These are phyloP conservation scores for Discostella stelligeroides DNA, from an alignment of 108 stramenopile species.

Conservation along the genomic window DNA sequence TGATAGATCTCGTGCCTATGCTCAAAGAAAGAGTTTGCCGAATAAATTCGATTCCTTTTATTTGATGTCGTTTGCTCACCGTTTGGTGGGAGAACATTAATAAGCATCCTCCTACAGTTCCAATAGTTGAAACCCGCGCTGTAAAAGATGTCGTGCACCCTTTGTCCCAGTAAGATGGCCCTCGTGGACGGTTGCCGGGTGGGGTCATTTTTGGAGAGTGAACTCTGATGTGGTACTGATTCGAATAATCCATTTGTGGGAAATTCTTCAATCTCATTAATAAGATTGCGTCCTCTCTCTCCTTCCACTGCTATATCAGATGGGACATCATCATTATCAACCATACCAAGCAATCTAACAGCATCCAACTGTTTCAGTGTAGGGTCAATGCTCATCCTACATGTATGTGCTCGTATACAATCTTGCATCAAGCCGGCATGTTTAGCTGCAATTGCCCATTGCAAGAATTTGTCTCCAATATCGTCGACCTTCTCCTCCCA, in stretches of 20 bases:
- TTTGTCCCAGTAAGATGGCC: slow-evolving; percentile 15
- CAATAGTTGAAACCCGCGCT: slow-evolving; percentile 5
- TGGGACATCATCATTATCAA: background rate
- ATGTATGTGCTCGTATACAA: slow-evolving; percentile 21
- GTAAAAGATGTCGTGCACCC: slow-evolving; percentile 8
- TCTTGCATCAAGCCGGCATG: slow-evolving; percentile 5
- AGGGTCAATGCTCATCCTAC: slow-evolving; percentile 19
- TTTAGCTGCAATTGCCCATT: slow-evolving; percentile 37
- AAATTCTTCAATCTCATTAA: slow-evolving; percentile 24
- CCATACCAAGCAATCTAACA: slow-evolving; percentile 30
- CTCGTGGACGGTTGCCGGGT: no score
- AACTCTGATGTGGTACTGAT: background rate
- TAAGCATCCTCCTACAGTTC: slow-evolving; percentile 13
- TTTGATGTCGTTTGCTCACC: background rate
- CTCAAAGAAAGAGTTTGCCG: slow-evolving; percentile 32
- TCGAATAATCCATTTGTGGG: slow-evolving; percentile 28
- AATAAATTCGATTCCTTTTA: slow-evolving; percentile 18
- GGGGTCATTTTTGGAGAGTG: background rate
- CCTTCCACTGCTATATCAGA: no score
- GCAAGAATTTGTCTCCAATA: no score
- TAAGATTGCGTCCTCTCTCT: background rate
- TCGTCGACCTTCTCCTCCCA: no score
- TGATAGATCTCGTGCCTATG: slow-evolving; percentile 25
- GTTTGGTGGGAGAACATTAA: slow-evolving; percentile 4
- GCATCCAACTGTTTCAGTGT: slow-evolving; percentile 24